Conservation (phyloP, 192 early-diverging fungal species). For the Mortierella alpina region DNA sequence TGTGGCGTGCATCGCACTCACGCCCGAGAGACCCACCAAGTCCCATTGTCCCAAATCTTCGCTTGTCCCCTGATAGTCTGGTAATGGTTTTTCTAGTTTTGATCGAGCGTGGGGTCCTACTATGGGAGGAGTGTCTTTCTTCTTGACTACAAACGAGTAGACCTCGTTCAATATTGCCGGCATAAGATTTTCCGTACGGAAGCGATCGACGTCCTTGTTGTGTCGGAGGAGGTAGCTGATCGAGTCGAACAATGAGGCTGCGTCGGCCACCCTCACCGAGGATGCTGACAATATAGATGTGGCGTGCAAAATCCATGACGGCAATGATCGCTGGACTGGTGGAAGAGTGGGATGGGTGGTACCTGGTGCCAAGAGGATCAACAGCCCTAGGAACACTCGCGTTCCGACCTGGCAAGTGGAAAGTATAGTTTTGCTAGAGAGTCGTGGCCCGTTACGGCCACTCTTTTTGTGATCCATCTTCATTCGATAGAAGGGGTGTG, state of each 20-base stretch:
- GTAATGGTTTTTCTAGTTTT: not conserved
- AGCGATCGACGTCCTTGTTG: not conserved
- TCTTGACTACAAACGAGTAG: slow-evolving; percentile 25
- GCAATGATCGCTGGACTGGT: not conserved
- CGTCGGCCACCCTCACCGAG: slow-evolving; percentile 16
- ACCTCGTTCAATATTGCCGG: slow-evolving; percentile 8
- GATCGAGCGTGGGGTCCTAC: not conserved
- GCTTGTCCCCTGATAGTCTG: slow-evolving; percentile 22
- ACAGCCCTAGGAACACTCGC: slow-evolving; percentile 20
- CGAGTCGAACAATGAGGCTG: slow-evolving; percentile 19
- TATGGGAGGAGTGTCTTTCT: not conserved
- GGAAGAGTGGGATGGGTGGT: not conserved
- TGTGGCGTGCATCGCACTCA: slow-evolving; percentile 49
- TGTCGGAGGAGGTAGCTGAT: slow-evolving; percentile 11
- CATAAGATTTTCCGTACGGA: not conserved
- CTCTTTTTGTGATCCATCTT: no score
- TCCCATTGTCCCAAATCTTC: slow-evolving; percentile 47
- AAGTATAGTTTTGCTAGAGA: no score
- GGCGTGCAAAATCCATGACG: slow-evolving; percentile 1
- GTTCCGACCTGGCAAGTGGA: slow-evolving; percentile 6
- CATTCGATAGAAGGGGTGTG: no score
- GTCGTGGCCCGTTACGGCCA: no score
- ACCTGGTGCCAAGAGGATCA: slow-evolving; percentile 16
- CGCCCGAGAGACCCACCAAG: slow-evolving; percentile 40
- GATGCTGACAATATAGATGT: not conserved